Evolutionary conservation across 805 yeast genomes (phyloP).

Genomic region (Wickerhamomyces silvicola): DNA sequence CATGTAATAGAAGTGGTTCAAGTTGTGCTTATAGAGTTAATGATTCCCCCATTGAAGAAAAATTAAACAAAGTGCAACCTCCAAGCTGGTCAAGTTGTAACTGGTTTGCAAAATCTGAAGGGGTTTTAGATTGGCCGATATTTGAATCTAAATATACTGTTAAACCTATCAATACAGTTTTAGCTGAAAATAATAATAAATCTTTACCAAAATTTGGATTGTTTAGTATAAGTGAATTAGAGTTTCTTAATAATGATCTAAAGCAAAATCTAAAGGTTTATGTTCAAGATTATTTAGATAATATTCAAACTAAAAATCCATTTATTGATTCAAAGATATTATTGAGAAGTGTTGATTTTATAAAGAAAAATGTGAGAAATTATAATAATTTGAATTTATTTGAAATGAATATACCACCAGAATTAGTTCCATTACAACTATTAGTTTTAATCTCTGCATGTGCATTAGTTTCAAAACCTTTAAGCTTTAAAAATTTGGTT

Average conservation of each 20-base stretch:
- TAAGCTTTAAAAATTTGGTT: slow-evolving; percentile 10
- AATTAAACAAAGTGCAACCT: slow-evolving; percentile 1
- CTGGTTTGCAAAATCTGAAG: slow-evolving; percentile 16
- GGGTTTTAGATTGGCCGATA: slow-evolving; percentile 16
- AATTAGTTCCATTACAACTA: slow-evolving; percentile 11
- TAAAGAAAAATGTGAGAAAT: neutral
- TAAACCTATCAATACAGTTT: slow-evolving; percentile 6
- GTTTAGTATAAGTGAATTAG: slow-evolving; percentile 6
- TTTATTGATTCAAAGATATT: slow-evolving; percentile 8
- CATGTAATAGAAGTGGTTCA: slow-evolving; percentile 24
- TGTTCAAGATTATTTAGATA: slow-evolving; percentile 9
- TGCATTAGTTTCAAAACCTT: slow-evolving; percentile 15
- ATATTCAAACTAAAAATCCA: slow-evolving; percentile 19
- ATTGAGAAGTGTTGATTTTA: slow-evolving; percentile 7
- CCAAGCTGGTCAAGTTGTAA: slow-evolving; percentile 17
- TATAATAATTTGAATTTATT: slow-evolving; percentile 5
- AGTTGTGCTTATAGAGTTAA: slow-evolving; percentile 14
- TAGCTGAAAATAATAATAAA: slow-evolving; percentile 6
- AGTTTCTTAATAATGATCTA: slow-evolving; percentile 4
- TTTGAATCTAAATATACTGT: slow-evolving; percentile 8
- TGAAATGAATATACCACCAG: slow-evolving; percentile 7
- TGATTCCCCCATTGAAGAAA: neutral
- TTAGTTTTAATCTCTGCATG: slow-evolving; percentile 9
- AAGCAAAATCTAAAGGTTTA: slow-evolving; percentile 5
- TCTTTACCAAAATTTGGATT: slow-evolving; percentile 7